phyloP scores from a whole-genome alignment of 305 asterid genomes.

The Ajuga reptans region DNA sequence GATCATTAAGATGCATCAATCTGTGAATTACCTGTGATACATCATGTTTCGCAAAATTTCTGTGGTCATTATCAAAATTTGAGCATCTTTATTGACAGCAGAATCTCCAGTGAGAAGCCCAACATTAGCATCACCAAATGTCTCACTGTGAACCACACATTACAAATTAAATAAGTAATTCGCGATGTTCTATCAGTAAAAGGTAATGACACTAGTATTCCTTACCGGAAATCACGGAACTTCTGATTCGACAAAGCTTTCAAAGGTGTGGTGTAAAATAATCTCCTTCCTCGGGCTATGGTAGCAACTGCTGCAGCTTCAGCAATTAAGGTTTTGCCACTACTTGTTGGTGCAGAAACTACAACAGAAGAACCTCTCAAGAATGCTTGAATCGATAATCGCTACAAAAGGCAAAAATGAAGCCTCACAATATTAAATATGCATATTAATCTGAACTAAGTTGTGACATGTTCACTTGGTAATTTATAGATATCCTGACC shows the following conservation, averaged over 20 bases:
- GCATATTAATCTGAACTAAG: background rate
- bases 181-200: slow-evolving; percentile 12
- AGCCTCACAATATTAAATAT: background rate
- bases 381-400: slow-evolving; percentile 75
- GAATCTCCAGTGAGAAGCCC: slow-evolving; percentile 99
- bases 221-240: slow-evolving; percentile 91
- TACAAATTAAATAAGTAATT: slow-evolving; percentile 13
- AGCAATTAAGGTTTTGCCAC: slow-evolving; percentile 98
- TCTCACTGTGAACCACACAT: slow-evolving; percentile 46
- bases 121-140: slow-evolving; percentile 86
- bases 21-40: slow-evolving; percentile 64
- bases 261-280: slow-evolving; percentile 93
- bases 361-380: slow-evolving; percentile 92
- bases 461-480: background rate
- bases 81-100: slow-evolving; percentile 93
- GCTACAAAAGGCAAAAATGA: slow-evolving; percentile 27
- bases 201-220: slow-evolving; percentile 10
- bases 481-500: slow-evolving; percentile 1
- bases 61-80: slow-evolving; percentile 86
- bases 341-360: slow-evolving; percentile 97
- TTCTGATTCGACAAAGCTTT: slow-evolving; percentile 97
- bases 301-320: slow-evolving; percentile 98
- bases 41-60: slow-evolving; percentile 97
- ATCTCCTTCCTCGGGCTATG: slow-evolving; percentile 71
- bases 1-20: slow-evolving; percentile 18